phyloP scores from a whole-genome alignment of 2,329 filamentous ascomycete species.

The Parafenestella ontariensis region DNA sequence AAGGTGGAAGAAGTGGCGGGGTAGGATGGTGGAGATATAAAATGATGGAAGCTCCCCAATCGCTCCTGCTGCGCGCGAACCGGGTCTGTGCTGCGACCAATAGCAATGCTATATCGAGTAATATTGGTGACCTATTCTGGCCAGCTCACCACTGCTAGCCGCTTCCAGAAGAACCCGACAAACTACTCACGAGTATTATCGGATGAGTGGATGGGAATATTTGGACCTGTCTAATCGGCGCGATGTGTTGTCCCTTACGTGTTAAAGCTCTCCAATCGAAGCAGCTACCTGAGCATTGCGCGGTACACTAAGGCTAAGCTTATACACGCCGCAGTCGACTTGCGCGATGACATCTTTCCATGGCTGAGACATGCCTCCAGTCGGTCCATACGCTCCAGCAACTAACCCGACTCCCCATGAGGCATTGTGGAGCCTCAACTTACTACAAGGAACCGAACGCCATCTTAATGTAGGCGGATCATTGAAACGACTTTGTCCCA shows the following conservation, averaged over 20 bases:
- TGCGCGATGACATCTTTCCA: background rate
- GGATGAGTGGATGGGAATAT: slow-evolving; percentile 23
- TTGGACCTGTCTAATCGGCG: slow-evolving; percentile 12
- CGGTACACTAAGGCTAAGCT: background rate
- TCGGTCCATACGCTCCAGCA: background rate
- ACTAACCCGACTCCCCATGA: background rate
- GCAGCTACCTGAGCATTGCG: background rate
- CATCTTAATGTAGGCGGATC: background rate
- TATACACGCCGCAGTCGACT: background rate
- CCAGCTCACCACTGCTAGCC: slow-evolving; percentile 28
- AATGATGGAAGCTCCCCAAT: slow-evolving; percentile 34
- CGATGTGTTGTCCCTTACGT: slow-evolving; percentile 26
- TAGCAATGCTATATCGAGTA: slow-evolving; percentile 16
- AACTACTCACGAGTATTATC: slow-evolving; percentile 11
- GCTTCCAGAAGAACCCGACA: slow-evolving; percentile 15
- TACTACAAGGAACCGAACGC: too few relatives aligned
- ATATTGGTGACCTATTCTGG: slow-evolving; percentile 16
- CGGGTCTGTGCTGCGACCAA: slow-evolving; percentile 33
- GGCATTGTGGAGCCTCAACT: background rate
- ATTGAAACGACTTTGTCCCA: background rate
- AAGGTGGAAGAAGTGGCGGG: slow-evolving; percentile 34
- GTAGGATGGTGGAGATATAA: slow-evolving; percentile 40
- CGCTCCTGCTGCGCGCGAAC: slow-evolving; percentile 29
- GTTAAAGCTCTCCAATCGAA: slow-evolving; percentile 2
- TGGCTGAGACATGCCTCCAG: background rate